A percentile compares a stretch with the other conserved stretches of the same genome.
phyloP scores from a whole-genome alignment of 345 rosid genomes.

The Salix exigua region DNA sequence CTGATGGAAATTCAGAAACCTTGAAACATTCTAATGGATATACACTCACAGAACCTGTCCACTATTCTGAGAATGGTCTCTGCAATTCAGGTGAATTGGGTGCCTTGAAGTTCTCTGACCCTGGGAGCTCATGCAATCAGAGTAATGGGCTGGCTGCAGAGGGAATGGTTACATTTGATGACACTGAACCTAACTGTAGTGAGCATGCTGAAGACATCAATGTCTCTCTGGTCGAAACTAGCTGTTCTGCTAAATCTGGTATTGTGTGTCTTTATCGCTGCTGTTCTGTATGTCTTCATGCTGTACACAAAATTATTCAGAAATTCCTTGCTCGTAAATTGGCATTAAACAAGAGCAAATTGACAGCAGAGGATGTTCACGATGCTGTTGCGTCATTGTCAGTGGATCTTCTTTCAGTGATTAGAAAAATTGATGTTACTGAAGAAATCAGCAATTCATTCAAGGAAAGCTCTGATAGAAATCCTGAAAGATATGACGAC shows the following conservation, averaged over 20 bases:
- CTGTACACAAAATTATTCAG: constrained; percentile 48
- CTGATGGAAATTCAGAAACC: constrained; percentile 24
- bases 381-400: constrained; percentile 68
- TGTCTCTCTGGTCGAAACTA: constrained; percentile 18
- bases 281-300: constrained; percentile 56
- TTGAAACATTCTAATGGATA: constrained; percentile 26
- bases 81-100: constrained; percentile 17
- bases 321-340: constrained; percentile 41
- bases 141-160: constrained; percentile 20
- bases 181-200: constrained; percentile 14
- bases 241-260: constrained; percentile 26
- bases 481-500: constrained; percentile 8
- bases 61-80: constrained; percentile 25
- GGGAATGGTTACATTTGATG: constrained; percentile 10
- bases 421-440: constrained; percentile 43
- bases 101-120: constrained; percentile 12
- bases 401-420: constrained; percentile 53
- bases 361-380: constrained; percentile 61
- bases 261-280: constrained; percentile 55
- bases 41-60: constrained; percentile 11
- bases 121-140: constrained; percentile 15
- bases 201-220: constrained; percentile 15
- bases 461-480: constrained; percentile 23
- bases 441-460: constrained; percentile 20
- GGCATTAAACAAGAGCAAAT: constrained; percentile 35